Conservation (phyloP, 768 basidiomycete genomes). For the Leccinum subgranulosum region DNA sequence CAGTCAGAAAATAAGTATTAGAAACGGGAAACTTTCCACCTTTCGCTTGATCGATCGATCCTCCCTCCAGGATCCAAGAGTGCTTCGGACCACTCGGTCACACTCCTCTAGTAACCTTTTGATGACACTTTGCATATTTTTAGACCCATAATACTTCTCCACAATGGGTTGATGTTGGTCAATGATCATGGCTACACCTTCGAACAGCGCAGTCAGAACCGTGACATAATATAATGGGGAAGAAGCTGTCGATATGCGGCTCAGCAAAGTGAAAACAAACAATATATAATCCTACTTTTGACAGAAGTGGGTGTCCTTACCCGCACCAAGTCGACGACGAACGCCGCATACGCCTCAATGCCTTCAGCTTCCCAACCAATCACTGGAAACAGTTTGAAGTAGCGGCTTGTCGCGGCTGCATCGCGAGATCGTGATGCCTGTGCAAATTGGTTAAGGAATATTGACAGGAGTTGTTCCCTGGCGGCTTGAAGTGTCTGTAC, state of each 20-base stretch:
- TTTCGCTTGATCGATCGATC: conserved; percentile 82
- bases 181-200: conserved; percentile 92
- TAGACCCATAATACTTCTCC: conserved; percentile 93
- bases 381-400: conserved; percentile 95
- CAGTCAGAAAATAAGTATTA: not conserved
- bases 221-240: conserved; percentile 92
- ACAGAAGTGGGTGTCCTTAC: conserved; percentile 73
- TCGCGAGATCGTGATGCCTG: conserved; percentile 79
- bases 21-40: conserved; percentile 36
- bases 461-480: conserved; percentile 67
- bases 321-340: conserved; percentile 88
- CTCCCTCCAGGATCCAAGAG: conserved; percentile 88
- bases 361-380: conserved; percentile 95
- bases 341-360: conserved; percentile 86
- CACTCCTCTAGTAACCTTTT: conserved; percentile 77
- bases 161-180: conserved; percentile 98
- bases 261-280: conserved; percentile 11
- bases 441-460: conserved; percentile 80
- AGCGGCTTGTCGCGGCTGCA: conserved; percentile 84
- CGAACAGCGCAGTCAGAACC: conserved; percentile 86
- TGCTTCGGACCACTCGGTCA: conserved; percentile 73
- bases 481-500: conserved; percentile 75
- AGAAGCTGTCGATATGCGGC: conserved; percentile 55
- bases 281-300: conserved; percentile 56
- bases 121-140: conserved; percentile 83